These are phyloP conservation scores for Hapsidospora chrysogenum DNA, from an alignment of 495 filamentous ascomycete species.

Conservation along the genomic window DNA sequence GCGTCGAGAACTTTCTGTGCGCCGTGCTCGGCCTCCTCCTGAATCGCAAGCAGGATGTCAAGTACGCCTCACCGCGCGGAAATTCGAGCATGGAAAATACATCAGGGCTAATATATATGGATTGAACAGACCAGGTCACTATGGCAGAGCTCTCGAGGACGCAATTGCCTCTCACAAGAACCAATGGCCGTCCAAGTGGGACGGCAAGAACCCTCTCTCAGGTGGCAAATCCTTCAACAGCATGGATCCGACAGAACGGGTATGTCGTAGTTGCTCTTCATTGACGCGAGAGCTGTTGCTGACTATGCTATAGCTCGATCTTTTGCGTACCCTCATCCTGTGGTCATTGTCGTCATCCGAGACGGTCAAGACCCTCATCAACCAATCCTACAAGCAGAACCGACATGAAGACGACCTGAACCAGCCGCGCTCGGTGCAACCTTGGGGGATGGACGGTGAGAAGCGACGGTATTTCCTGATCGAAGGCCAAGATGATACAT, in stretches of 20 bases:
- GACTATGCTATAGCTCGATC: too few relatives aligned
- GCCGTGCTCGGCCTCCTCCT: constrained; percentile 72
- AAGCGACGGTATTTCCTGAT: constrained; percentile 88
- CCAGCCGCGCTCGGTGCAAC: constrained; percentile 81
- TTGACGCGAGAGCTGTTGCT: neutral
- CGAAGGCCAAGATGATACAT: constrained; percentile 85
- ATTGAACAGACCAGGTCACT: constrained; percentile 54
- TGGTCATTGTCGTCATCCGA: constrained; percentile 91
- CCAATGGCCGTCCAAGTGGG: constrained; percentile 85
- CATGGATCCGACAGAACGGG: constrained; percentile 65
- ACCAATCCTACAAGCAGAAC: constrained; percentile 75
- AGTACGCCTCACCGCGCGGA: constrained; percentile 36
- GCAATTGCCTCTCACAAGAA: constrained; percentile 68
- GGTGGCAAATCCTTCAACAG: constrained; percentile 61
- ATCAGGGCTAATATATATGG: neutral
- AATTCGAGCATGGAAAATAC: too few relatives aligned
- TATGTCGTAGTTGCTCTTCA: constrained; percentile 30
- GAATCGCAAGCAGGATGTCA: constrained; percentile 95
- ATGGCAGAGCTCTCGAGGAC: constrained; percentile 84
- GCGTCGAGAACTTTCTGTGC: constrained; percentile 77
- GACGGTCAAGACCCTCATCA: constrained; percentile 58
- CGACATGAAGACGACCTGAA: constrained; percentile 87
- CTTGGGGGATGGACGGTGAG: constrained; percentile 82
- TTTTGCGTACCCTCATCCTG: constrained; percentile 66
- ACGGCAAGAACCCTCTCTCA: constrained; percentile 66